Evolutionary conservation across 1,284 basidiomycete genomes (phyloP).

Genomic region (Ganoderma meredithae): DNA sequence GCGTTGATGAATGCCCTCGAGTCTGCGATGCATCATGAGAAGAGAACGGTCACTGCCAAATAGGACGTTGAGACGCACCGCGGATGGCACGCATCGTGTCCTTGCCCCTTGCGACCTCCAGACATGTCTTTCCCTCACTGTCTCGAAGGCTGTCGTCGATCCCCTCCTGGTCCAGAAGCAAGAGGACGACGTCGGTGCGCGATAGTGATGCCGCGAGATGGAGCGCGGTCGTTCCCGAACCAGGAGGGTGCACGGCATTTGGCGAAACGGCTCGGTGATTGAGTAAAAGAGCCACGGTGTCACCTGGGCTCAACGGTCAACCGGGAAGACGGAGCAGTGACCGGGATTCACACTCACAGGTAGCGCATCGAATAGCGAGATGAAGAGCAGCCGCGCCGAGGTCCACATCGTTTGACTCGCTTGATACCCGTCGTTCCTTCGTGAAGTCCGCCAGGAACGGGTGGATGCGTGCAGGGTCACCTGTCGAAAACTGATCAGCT

Average conservation of each 20-base stretch:
- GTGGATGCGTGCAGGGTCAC: conserved; percentile 82
- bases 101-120: conserved; percentile 80
- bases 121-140: conserved; percentile 70
- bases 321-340: neutral
- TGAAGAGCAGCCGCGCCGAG: conserved; percentile 82
- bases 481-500: conserved; percentile 42
- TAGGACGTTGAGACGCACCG: conserved; percentile 54
- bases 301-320: conserved; percentile 46
- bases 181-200: conserved; percentile 77
- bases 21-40: conserved; percentile 53
- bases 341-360: conserved; percentile 56
- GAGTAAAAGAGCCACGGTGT: conserved; percentile 75
- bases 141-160: conserved; percentile 88
- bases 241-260: conserved; percentile 73
- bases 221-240: conserved; percentile 81
- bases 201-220: conserved; percentile 89
- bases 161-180: conserved; percentile 79
- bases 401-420: conserved; percentile 54
- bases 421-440: conserved; percentile 63
- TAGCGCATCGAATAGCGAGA: conserved; percentile 87
- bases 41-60: neutral
- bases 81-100: conserved; percentile 80
- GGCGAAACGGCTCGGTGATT: conserved; percentile 81
- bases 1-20: conserved; percentile 84
- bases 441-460: conserved; percentile 83